Evolutionary conservation across 2,329 filamentous ascomycete genomes (phyloP).

Genomic region (Aspergillus piperis): DNA sequence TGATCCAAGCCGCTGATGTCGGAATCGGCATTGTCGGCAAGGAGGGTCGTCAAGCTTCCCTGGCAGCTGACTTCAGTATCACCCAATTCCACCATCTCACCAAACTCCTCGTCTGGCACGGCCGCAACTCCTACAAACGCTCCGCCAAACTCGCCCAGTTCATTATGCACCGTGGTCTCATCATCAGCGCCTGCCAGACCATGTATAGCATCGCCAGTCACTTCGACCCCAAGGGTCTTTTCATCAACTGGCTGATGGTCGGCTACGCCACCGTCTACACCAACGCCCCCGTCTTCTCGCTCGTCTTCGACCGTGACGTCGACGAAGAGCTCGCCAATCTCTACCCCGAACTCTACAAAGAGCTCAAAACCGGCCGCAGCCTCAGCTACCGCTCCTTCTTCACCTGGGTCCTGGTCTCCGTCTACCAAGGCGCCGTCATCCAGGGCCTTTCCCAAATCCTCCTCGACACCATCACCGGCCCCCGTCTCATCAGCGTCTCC

Average conservation of each 20-base stretch:
- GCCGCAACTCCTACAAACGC: constrained; percentile 94
- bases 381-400: constrained; percentile 94
- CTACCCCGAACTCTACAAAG: constrained; percentile 96
- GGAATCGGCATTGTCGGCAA: constrained; percentile 98
- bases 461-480: constrained; percentile 67
- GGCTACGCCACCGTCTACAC: constrained; percentile 97
- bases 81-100: constrained; percentile 93
- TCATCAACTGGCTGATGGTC: constrained; percentile 95
- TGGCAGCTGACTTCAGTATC: constrained; percentile 96
- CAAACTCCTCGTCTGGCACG: constrained; percentile 98
- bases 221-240: constrained; percentile 91
- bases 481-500: constrained; percentile 81
- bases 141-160: constrained; percentile 95
- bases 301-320: constrained; percentile 93
- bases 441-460: constrained; percentile 91
- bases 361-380: constrained; percentile 84
- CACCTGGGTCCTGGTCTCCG: constrained; percentile 89
- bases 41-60: constrained; percentile 89
- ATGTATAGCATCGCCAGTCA: constrained; percentile 93
- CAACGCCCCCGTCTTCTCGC: constrained; percentile 85
- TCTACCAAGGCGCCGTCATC: constrained; percentile 95
- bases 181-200: constrained; percentile 94
- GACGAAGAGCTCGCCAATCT: constrained; percentile 91
- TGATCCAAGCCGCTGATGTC: constrained; percentile 98
- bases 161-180: constrained; percentile 94